Evolutionary conservation across 225 moss, liverwort and hornwort species (phyloP).

Genomic region (Rhytidiadelphus loreus): DNA sequence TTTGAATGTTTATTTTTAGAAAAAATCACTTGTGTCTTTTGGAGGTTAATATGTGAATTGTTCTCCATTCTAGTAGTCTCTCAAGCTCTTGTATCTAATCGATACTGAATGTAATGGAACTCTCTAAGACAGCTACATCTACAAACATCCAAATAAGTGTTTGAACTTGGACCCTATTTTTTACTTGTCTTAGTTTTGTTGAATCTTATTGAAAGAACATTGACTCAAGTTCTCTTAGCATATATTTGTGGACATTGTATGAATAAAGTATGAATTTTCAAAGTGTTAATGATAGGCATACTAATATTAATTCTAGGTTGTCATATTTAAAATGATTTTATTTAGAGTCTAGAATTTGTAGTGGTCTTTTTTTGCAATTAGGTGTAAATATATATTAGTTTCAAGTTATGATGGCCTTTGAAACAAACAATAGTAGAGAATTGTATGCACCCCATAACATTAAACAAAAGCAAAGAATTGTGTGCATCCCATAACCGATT

Average conservation of each 20-base stretch:
- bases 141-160: rapidly evolving
- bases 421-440: not conserved
- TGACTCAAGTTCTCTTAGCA: rapidly evolving
- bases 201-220: not conserved
- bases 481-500: not conserved
- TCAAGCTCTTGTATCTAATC: too few species aligned
- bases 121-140: not conserved
- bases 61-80: not conserved
- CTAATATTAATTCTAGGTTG: not conserved
- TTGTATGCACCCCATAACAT: too few species aligned
- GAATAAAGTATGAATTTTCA: not conserved
- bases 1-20: not conserved
- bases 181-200: not conserved
- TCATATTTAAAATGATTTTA: not conserved
- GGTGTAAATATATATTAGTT: not conserved
- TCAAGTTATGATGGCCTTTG: not conserved
- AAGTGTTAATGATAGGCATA: not conserved
- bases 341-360: not conserved
- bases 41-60: too few species aligned
- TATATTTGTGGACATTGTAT: not conserved
- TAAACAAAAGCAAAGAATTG: not conserved
- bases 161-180: rapidly evolving
- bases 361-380: not conserved
- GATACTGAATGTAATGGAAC: rapidly evolving
- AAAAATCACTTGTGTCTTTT: not conserved